Conservation (phyloP, 441 rosid genomes). For the Rhodomyrtus psidioides region DNA sequence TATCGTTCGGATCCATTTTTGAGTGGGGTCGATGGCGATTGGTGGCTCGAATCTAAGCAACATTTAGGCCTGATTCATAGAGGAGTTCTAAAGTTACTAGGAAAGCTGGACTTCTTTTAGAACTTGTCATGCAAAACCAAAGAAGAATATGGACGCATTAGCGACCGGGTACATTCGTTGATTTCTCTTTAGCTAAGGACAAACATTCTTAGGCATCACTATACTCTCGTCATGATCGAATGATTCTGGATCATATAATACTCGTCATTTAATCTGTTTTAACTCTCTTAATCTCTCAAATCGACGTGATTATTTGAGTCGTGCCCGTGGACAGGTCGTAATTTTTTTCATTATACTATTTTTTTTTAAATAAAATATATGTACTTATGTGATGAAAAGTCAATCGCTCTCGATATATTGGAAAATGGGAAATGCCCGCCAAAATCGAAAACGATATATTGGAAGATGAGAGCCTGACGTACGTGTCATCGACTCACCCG, state of each 20-base stretch:
- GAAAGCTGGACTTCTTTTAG: neutral
- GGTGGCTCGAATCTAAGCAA: neutral
- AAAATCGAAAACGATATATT: neutral
- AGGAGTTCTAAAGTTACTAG: neutral
- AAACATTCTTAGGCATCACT: neutral
- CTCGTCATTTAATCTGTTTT: no score
- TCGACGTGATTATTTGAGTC: no score
- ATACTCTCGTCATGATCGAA: no score
- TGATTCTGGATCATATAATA: no score
- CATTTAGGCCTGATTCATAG: neutral
- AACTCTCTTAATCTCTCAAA: no score
- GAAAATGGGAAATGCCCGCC: neutral
- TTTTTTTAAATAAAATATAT: no score
- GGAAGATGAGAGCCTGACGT: neutral
- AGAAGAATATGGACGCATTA: neutral
- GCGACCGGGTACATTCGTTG: neutral
- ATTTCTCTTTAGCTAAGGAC: neutral
- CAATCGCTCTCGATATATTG: neutral
- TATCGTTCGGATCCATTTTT: neutral
- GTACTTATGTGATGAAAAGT: fast-evolving
- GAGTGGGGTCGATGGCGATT: neutral
- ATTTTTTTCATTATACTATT: no score
- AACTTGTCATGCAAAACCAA: neutral
- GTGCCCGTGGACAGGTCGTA: no score
- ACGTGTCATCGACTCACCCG: neutral